Conservation (phyloP, 2,329 filamentous ascomycete genomes). For the Aspergillus melleus region DNA sequence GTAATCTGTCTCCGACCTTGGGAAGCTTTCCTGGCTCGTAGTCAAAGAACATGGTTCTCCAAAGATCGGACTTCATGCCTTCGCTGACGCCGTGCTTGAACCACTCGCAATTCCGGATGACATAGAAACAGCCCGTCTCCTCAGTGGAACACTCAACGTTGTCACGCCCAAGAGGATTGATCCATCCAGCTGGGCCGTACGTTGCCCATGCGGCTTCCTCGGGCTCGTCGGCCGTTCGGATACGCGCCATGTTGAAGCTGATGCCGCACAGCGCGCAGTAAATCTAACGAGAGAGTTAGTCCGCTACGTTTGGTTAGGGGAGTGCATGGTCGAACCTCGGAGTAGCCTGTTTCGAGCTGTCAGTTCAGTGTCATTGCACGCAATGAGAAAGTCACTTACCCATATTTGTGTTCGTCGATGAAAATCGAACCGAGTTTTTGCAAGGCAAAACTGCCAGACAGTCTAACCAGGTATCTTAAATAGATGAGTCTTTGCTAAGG, state of each 20-base stretch:
- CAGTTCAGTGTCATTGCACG: not conserved
- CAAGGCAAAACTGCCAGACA: too few relatives aligned
- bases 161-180: not conserved
- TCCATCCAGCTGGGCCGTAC: not conserved
- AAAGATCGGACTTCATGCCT: not conserved
- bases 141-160: not conserved
- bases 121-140: constrained; percentile 3
- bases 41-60: not conserved
- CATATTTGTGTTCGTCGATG: not conserved
- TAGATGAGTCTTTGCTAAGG: too few relatives aligned
- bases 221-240: constrained; percentile 3
- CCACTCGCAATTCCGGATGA: not conserved
- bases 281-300: not conserved
- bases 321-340: not conserved
- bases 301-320: not conserved
- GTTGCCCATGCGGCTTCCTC: not conserved
- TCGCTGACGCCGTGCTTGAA: not conserved
- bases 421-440: too few relatives aligned
- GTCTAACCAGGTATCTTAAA: too few relatives aligned
- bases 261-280: not conserved
- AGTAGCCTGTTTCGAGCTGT: not conserved
- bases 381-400: not conserved
- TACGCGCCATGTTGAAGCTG: constrained; percentile 4
- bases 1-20: not conserved
- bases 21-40: not conserved